These are phyloP conservation scores for Rosa hybrid DNA, from an alignment of 331 rosid genomes.

Conservation along the genomic window DNA sequence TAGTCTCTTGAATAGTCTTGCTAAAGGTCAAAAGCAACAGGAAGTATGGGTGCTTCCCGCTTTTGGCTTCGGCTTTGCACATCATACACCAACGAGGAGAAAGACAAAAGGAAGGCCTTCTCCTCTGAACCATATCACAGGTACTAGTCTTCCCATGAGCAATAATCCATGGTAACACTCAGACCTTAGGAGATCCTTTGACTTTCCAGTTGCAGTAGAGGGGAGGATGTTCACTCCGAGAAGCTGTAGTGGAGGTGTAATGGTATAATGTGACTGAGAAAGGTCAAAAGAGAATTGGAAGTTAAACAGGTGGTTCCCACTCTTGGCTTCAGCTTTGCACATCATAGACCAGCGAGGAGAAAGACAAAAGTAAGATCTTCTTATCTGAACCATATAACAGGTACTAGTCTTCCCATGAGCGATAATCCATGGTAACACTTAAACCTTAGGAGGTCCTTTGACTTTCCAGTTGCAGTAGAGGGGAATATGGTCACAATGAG, in stretches of 20 bases:
- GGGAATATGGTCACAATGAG: background rate
- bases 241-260: background rate
- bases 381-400: background rate
- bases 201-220: background rate
- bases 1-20: background rate
- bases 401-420: background rate
- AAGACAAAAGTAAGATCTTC: background rate
- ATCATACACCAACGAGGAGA: no score
- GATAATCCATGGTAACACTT: no score
- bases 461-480: background rate
- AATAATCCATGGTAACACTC: background rate
- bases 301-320: background rate
- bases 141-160: background rate
- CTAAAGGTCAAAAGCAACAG: background rate
- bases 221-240: background rate
- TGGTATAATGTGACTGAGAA: background rate
- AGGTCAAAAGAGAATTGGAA: no score
- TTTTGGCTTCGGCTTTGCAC: no score
- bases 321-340: background rate
- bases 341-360: background rate
- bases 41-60: background rate
- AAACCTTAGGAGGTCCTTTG: background rate
- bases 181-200: background rate
- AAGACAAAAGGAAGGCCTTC: no score
- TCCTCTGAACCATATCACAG: background rate